These are phyloP conservation scores for Aspergillus niger DNA, from an alignment of 2,329 filamentous ascomycete species.

Conservation along the genomic window DNA sequence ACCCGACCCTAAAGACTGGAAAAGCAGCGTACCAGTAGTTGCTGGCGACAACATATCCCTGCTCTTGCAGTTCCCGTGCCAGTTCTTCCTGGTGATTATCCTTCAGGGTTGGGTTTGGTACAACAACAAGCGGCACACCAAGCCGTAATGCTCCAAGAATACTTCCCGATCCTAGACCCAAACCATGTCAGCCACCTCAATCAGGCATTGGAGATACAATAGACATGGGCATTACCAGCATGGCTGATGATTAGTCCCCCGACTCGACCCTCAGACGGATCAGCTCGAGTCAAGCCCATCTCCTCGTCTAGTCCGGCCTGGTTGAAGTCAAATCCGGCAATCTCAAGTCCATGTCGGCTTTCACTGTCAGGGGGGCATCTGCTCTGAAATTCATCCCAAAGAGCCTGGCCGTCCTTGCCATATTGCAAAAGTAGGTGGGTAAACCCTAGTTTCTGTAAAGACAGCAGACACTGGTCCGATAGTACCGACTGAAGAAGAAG, in stretches of 20 bases:
- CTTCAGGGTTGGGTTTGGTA: slow-evolving; percentile 79
- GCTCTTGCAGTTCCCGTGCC: slow-evolving; percentile 70
- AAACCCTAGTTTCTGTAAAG: slow-evolving; percentile 63
- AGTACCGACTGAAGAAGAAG: slow-evolving; percentile 69
- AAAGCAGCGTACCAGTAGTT: slow-evolving; percentile 58
- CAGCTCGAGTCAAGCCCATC: slow-evolving; percentile 58
- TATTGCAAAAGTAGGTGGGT: slow-evolving; percentile 78
- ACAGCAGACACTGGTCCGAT: slow-evolving; percentile 61
- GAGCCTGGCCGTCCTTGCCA: slow-evolving; percentile 63
- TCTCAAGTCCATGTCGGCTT: slow-evolving; percentile 46
- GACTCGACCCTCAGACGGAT: slow-evolving; percentile 36
- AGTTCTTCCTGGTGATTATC: slow-evolving; percentile 92
- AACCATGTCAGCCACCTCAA: slow-evolving; percentile 11
- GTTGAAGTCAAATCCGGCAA: slow-evolving; percentile 69
- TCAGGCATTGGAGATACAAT: not conserved
- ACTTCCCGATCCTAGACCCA: slow-evolving; percentile 73
- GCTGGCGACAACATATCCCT: slow-evolving; percentile 77
- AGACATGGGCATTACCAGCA: slow-evolving; percentile 62
- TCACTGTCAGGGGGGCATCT: slow-evolving; percentile 27
- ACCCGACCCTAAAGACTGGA: not conserved
- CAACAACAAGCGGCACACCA: slow-evolving; percentile 77
- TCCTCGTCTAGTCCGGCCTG: slow-evolving; percentile 58
- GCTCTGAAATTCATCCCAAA: slow-evolving; percentile 51
- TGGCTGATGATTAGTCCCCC: slow-evolving; percentile 83
- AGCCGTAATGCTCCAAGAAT: slow-evolving; percentile 80